phyloP scores from a whole-genome alignment of 176 grass and related monocot species.

The Oryza nivara region DNA sequence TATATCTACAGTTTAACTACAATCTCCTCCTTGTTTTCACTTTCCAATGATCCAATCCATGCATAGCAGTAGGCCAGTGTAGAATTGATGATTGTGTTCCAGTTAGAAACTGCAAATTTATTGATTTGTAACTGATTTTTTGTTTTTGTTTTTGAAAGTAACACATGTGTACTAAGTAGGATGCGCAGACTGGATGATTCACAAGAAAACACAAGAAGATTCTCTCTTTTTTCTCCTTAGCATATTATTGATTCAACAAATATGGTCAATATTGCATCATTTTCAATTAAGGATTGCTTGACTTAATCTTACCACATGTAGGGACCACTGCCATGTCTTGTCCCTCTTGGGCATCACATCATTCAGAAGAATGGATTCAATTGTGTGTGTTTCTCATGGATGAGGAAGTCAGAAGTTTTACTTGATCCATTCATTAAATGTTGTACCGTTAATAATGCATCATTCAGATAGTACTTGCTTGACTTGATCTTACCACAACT shows the following conservation, averaged over 20 bases:
- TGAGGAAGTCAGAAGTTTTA: background rate
- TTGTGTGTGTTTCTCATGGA: background rate
- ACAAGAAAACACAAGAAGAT: background rate
- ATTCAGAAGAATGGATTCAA: background rate
- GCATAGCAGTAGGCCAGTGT: background rate
- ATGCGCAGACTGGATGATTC: background rate
- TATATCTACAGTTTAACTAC: conserved; percentile 28
- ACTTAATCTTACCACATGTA: conserved; percentile 11
- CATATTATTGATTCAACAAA: background rate
- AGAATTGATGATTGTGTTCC: conserved; percentile 10
- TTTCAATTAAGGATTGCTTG: background rate
- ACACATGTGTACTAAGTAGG: background rate
- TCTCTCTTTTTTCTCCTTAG: background rate
- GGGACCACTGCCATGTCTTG: background rate
- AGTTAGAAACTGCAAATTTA: conserved; percentile 5
- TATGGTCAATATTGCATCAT: background rate
- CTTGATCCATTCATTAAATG: background rate
- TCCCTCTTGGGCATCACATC: background rate
- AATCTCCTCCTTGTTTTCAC: background rate
- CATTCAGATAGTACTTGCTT: background rate
- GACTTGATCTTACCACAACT: conserved; percentile 6
- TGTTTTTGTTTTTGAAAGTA: conserved; percentile 19
- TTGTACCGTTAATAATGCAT: background rate
- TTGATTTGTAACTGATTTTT: background rate
- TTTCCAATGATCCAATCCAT: conserved; percentile 5